Base-by-base conservation (phyloP, 2,329 filamentous ascomycete genomes). In the Paradendryphiella salina region DNA sequence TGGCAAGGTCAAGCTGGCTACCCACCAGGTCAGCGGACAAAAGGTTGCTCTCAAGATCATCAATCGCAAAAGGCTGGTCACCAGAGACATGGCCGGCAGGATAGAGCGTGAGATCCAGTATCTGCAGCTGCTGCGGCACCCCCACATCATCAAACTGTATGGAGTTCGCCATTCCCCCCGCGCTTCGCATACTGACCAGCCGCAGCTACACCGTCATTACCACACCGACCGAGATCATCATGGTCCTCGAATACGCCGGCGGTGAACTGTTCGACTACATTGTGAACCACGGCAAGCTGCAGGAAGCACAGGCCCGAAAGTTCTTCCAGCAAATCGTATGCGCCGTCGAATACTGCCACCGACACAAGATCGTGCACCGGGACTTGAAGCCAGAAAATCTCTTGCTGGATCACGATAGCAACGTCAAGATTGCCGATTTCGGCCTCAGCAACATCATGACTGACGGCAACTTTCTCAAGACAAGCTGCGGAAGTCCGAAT, bases 261-360 rank as follows among this genome's bases (percentile, higher is more conserved):
- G 90, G 90, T 54, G 94, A 99, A 75, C 81, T 99, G 53, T 99
- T 99, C 76, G 93, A 99, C 75, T 97, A 97, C 76, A 94, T 99
- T 56, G 94, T 99, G 51, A 88, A 92, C 69, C 86, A 96, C 70
- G 94, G 94, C 47, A 87, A 89, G 69, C 90, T 97, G 82, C 85
- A 87, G 63, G 94, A 99, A 74, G 82, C 86, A 54, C 89, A 95
- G 72, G 94, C 94, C n/a, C 86, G 94, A 50, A 90, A 93, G 63
- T 96, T 99, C 79, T 99, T 99, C 75, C 94, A 99, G 75, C 94
- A 99, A 75, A 99, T 99, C 76, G 89, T 99, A 46, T 96, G 94
- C 73, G 94, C 94, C 35, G 94, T 99, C 63, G 94, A 99, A 73
- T 99, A 99, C 77, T 99, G 94, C 70, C 94, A 99, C 76, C 85